A percentile compares a stretch with the other conserved stretches of the same genome.
Conservation (phyloP, 1,284 basidiomycete species). For the Ceratobasidium papillatum region DNA sequence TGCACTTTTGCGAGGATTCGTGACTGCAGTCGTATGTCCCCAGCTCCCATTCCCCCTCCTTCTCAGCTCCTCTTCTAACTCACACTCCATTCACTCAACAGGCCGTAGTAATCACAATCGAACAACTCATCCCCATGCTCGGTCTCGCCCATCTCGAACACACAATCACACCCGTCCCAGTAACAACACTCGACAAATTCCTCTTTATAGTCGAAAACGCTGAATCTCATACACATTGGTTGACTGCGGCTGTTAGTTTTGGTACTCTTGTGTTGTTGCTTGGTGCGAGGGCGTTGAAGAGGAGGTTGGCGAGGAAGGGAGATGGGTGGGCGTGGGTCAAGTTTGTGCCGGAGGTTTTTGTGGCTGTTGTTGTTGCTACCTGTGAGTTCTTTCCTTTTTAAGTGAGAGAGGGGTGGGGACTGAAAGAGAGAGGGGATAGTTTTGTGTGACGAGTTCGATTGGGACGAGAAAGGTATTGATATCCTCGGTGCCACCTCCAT, state of each 20-base stretch:
- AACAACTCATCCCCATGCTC: slow-evolving; percentile 84
- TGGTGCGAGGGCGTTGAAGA: slow-evolving; percentile 58
- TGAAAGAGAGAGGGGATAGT: slow-evolving; percentile 58
- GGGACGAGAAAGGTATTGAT: slow-evolving; percentile 81
- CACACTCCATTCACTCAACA: slow-evolving; percentile 38
- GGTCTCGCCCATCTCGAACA: slow-evolving; percentile 71
- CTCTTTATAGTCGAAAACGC: slow-evolving; percentile 77
- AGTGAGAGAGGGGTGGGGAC: background rate
- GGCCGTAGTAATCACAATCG: slow-evolving; percentile 59
- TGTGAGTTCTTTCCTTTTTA: slow-evolving; percentile 58
- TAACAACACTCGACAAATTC: slow-evolving; percentile 78
- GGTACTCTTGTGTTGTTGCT: slow-evolving; percentile 72
- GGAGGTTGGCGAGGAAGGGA: slow-evolving; percentile 59
- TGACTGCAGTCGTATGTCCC: slow-evolving; percentile 66
- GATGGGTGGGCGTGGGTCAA: slow-evolving; percentile 76
- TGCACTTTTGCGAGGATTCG: slow-evolving; percentile 87
- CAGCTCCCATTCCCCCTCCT: background rate
- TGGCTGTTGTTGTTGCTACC: slow-evolving; percentile 80
- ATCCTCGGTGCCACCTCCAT: slow-evolving; percentile 82
- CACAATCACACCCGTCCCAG: slow-evolving; percentile 57
- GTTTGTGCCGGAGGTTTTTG: slow-evolving; percentile 83
- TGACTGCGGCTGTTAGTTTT: slow-evolving; percentile 79
- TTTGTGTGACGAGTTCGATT: slow-evolving; percentile 72
- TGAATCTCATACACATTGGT: slow-evolving; percentile 63
- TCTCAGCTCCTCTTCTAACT: background rate